A percentile compares a stretch with the other conserved stretches of the same genome.
These are phyloP conservation scores for Austroboletus niveus DNA, from an alignment of 1,284 basidiomycete species.

Conservation along the genomic window DNA sequence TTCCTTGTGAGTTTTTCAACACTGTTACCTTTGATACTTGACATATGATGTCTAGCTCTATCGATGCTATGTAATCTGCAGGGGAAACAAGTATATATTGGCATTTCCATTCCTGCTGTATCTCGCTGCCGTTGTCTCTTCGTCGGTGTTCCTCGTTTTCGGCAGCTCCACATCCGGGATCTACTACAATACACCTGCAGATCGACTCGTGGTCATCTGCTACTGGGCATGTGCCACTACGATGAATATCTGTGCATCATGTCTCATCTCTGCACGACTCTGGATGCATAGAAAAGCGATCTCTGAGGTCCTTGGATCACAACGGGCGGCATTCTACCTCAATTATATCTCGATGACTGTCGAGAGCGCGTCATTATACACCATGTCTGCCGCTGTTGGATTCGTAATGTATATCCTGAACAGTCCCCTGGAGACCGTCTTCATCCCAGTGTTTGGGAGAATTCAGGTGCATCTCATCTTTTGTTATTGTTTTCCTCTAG, in stretches of 20 bases:
- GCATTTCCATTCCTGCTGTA: conserved; percentile 10
- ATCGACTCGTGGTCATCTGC: conserved; percentile 12
- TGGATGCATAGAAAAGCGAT: conserved; percentile 16
- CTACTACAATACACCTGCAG: conserved; percentile 9
- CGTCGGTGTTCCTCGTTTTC: conserved; percentile 12
- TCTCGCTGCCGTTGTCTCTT: conserved; percentile 15
- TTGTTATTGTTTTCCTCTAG: not conserved
- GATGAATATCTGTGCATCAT: conserved; percentile 17
- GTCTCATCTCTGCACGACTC: conserved; percentile 17
- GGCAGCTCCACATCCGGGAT: conserved; percentile 14
- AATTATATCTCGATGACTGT: conserved; percentile 25
- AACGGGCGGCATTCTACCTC: conserved; percentile 21
- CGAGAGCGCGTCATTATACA: conserved; percentile 25
- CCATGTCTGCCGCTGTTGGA: conserved; percentile 8
- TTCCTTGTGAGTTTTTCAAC: conserved; percentile 20
- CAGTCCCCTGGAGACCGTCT: conserved; percentile 19
- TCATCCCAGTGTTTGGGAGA: conserved; percentile 18
- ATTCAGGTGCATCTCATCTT: conserved; percentile 11
- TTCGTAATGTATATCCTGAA: conserved; percentile 18
- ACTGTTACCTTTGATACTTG: too few species aligned
- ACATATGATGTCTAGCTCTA: conserved; percentile 14
- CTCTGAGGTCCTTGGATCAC: conserved; percentile 3
- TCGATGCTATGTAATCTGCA: conserved; percentile 24
- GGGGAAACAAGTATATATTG: conserved; percentile 4
- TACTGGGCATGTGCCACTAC: conserved; percentile 19